Percentiles rank a stretch among this genome's conserved stretches.
phyloP scores from a whole-genome alignment of 2,329 filamentous ascomycete genomes.

The Fusarium tjaetaba region DNA sequence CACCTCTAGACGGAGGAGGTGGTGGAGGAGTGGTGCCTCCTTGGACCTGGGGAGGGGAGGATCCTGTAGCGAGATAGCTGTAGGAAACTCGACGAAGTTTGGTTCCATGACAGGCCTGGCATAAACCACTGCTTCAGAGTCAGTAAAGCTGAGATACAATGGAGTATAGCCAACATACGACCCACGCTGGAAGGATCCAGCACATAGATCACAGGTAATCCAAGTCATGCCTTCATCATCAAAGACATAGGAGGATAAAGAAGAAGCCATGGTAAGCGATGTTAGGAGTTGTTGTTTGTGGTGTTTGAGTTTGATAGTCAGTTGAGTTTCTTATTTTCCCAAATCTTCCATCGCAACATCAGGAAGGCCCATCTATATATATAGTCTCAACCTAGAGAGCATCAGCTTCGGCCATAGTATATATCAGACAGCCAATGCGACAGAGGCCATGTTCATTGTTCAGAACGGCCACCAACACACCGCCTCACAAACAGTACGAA shows the following conservation, averaged over 20 bases:
- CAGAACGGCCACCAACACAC: constrained; percentile 20
- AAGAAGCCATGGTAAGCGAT: constrained; percentile 16
- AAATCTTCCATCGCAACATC: background rate
- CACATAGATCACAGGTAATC: constrained; percentile 41
- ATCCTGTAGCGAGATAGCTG: constrained; percentile 26
- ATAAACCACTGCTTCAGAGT: constrained; percentile 10
- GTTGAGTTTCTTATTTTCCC: background rate
- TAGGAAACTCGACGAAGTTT: constrained; percentile 39
- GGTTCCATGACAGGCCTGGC: constrained; percentile 38
- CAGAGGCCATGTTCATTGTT: constrained; percentile 5
- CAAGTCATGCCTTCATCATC: constrained; percentile 40
- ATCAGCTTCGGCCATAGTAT: background rate
- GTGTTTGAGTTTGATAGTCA: background rate
- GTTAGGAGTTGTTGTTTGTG: background rate
- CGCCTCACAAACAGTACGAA: constrained; percentile 18
- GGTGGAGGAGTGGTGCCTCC: constrained; percentile 23
- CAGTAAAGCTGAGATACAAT: background rate
- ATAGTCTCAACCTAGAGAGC: constrained; percentile 22
- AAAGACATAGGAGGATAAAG: constrained; percentile 31
- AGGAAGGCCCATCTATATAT: constrained; percentile 27
- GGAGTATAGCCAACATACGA: constrained; percentile 14
- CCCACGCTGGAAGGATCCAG: constrained; percentile 36
- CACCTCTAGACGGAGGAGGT: constrained; percentile 23
- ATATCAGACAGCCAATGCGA: constrained; percentile 9
- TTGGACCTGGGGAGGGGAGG: constrained; percentile 6